These are phyloP conservation scores for Cyberlindnera amylophila DNA, from an alignment of 805 yeast species.

Conservation along the genomic window DNA sequence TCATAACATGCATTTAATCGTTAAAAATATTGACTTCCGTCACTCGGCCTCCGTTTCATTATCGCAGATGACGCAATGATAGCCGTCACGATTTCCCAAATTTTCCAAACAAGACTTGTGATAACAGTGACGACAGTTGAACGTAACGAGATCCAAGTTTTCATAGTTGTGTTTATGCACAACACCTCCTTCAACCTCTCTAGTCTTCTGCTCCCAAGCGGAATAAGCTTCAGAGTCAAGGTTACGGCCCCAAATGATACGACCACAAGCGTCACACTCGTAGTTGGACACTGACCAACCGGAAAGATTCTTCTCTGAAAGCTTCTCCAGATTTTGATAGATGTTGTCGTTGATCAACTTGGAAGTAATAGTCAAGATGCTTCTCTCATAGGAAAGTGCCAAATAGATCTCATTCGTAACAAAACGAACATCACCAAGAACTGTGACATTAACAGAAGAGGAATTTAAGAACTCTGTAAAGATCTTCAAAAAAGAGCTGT, in stretches of 20 bases:
- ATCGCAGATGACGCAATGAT: slow-evolving; percentile 41
- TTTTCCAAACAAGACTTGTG: slow-evolving; percentile 53
- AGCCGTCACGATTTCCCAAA: slow-evolving; percentile 35
- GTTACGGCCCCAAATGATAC: slow-evolving; percentile 65
- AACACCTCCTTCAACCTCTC: slow-evolving; percentile 12
- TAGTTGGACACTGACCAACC: slow-evolving; percentile 64
- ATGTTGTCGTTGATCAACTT: slow-evolving; percentile 56
- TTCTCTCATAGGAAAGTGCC: slow-evolving; percentile 62
- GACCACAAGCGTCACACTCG: slow-evolving; percentile 77
- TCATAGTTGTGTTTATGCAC: slow-evolving; percentile 1
- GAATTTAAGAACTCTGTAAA: slow-evolving; percentile 51
- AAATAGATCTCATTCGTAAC: slow-evolving; percentile 60
- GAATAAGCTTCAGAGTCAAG: slow-evolving; percentile 45
- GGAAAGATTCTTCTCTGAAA: slow-evolving; percentile 38
- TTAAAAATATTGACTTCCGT: background rate
- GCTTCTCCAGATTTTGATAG: slow-evolving; percentile 39
- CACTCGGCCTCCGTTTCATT: slow-evolving; percentile 1
- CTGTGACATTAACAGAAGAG: slow-evolving; percentile 43
- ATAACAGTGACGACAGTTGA: slow-evolving; percentile 65
- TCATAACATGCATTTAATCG: background rate
- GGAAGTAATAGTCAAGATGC: slow-evolving; percentile 47
- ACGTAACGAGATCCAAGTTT: slow-evolving; percentile 40
- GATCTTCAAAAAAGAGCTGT: slow-evolving; percentile 47
- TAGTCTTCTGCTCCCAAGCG: slow-evolving; percentile 51
- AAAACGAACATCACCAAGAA: slow-evolving; percentile 54